A percentile compares a stretch with the other conserved stretches of the same genome.
Evolutionary conservation across 2,329 filamentous ascomycete genomes (phyloP).

Genomic region (Macroventuria anomochaeta): DNA sequence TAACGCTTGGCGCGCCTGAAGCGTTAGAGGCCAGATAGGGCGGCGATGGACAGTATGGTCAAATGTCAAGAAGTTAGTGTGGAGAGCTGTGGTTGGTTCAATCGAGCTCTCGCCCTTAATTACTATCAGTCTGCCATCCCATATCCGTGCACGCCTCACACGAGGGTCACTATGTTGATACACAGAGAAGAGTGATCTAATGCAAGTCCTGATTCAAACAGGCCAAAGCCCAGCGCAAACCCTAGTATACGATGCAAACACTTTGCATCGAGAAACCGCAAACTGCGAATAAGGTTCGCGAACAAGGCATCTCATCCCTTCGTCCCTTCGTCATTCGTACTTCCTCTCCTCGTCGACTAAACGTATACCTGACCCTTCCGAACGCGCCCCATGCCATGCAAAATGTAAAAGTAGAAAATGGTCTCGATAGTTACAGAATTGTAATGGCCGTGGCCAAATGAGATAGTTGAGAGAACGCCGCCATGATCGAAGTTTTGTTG

Average conservation of each 20-base stretch:
- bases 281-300: no score
- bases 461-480: conserved; percentile 6
- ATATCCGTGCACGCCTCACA: neutral
- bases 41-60: no score
- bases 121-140: neutral
- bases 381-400: conserved; percentile 14
- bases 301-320: neutral
- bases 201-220: neutral
- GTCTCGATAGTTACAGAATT: conserved; percentile 8
- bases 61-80: neutral
- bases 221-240: conserved; percentile 1
- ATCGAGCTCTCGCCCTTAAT: neutral
- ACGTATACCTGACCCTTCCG: neutral
- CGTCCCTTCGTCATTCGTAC: conserved; percentile 6
- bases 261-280: neutral
- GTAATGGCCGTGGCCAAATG: neutral
- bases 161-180: conserved; percentile 2
- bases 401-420: conserved; percentile 8
- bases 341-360: neutral
- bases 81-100: neutral
- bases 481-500: conserved; percentile 4
- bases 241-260: conserved; percentile 1
- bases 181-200: conserved; percentile 10
- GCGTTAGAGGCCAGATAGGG: no score
- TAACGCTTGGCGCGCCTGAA: no score